Evolutionary conservation across 2,329 filamentous ascomycete genomes (phyloP).

Genomic region (Monosporascus cannonballus): DNA sequence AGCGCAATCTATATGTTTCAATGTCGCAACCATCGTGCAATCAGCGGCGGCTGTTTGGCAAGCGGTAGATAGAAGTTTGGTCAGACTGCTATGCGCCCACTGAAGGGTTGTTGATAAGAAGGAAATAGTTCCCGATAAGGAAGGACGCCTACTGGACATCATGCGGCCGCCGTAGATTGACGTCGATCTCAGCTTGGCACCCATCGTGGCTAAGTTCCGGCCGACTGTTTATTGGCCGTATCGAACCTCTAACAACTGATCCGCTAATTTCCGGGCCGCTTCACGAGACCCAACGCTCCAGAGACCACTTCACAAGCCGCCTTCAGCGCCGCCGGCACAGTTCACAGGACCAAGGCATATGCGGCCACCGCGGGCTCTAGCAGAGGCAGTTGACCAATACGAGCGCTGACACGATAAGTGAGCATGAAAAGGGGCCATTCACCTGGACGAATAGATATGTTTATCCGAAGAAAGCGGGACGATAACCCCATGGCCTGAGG

Average conservation of each 20-base stretch:
- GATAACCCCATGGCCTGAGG: constrained; percentile 13
- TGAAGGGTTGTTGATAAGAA: background rate
- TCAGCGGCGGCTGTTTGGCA: background rate
- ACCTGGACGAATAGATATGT: constrained; percentile 51
- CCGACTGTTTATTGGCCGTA: background rate
- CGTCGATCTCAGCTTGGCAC: background rate
- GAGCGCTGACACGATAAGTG: background rate
- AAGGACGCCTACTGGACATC: background rate
- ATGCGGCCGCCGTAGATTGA: background rate
- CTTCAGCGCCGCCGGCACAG: background rate
- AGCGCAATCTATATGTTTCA: background rate
- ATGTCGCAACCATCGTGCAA: background rate
- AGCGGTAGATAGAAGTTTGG: background rate
- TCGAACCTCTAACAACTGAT: background rate
- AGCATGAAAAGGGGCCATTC: constrained; percentile 48
- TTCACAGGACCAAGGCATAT: background rate
- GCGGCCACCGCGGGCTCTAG: background rate
- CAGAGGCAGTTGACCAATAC: background rate
- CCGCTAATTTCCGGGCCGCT: background rate
- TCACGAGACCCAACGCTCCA: background rate
- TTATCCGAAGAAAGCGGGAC: constrained; percentile 41
- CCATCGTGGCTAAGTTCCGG: background rate
- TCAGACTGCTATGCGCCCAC: background rate
- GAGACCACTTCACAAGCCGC: background rate
- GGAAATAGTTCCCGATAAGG: background rate